phyloP scores from a whole-genome alignment of 192 early-diverging fungal genomes.

The Obelidium mucronatum region DNA sequence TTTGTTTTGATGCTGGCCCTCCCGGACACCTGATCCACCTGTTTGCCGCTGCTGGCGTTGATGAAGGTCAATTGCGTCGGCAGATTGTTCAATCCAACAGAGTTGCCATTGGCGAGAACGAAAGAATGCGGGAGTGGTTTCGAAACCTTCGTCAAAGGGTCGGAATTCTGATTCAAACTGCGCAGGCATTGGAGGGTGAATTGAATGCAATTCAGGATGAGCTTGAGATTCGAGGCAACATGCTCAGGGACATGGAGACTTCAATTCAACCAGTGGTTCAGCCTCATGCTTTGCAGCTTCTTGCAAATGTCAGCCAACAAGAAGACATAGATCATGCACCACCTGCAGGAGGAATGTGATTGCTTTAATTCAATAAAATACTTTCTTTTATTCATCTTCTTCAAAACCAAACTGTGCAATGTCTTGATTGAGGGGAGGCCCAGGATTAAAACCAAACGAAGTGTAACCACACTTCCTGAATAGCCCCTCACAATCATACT shows the following conservation, averaged over 20 bases:
- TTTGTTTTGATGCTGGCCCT: background rate
- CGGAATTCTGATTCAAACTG: background rate
- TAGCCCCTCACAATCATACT: background rate
- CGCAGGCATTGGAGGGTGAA: background rate
- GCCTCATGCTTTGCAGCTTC: background rate
- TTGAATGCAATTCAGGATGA: background rate
- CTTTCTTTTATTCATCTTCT: background rate
- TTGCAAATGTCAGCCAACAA: background rate
- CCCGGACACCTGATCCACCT: background rate
- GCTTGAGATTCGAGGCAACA: background rate
- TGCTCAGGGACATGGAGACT: background rate
- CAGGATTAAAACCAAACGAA: background rate
- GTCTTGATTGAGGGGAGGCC: background rate
- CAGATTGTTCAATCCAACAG: background rate
- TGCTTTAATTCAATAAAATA: background rate
- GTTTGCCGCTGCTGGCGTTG: background rate
- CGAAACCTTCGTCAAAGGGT: background rate
- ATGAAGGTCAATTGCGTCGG: background rate
- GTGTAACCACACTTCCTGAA: slow-evolving; percentile 5
- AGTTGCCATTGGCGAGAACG: background rate
- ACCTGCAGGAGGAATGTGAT: background rate
- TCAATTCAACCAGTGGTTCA: background rate
- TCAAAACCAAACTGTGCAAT: background rate
- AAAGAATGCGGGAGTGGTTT: background rate
- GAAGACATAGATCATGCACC: background rate